Percentiles rank a stretch among this genome's conserved stretches.
Evolutionary conservation across 495 filamentous ascomycete species (phyloP).

Genomic region (Penicillium angulare): DNA sequence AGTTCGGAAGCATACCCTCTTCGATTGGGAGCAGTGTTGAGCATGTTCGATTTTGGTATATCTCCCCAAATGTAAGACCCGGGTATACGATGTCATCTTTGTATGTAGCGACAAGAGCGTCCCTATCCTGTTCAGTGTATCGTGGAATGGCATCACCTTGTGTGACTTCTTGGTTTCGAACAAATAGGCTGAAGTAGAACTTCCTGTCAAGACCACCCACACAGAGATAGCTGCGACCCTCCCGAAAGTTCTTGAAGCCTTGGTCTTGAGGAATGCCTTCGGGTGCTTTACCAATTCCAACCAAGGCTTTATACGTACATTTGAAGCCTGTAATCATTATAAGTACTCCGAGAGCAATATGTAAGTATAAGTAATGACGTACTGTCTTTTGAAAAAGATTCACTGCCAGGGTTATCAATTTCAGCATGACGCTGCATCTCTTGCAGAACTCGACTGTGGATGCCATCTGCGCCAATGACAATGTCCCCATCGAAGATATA

Average conservation of each 20-base stretch:
- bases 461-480: slow-evolving; percentile 50
- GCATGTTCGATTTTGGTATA: not conserved
- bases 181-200: not conserved
- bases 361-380: too few species aligned
- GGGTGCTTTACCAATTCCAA: not conserved
- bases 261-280: not conserved
- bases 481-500: slow-evolving; percentile 37
- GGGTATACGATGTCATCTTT: not conserved
- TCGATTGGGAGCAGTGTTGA: slow-evolving; percentile 27
- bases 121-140: not conserved
- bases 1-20: slow-evolving; percentile 37
- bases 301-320: not conserved
- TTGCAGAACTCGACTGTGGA: slow-evolving; percentile 2
- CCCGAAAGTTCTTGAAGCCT: not conserved
- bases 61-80: not conserved
- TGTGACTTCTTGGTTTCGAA: not conserved
- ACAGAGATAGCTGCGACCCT: not conserved
- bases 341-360: too few species aligned
- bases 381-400: not conserved
- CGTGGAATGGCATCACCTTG: not conserved
- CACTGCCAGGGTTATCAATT: not conserved
- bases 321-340: not conserved
- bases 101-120: not conserved
- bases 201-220: not conserved
- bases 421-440: slow-evolving; percentile 10